Percentiles rank a stretch among this genome's conserved stretches.
Evolutionary conservation across 169 alveolate genomes (phyloP).

Genomic region (Plasmodium fragile): DNA sequence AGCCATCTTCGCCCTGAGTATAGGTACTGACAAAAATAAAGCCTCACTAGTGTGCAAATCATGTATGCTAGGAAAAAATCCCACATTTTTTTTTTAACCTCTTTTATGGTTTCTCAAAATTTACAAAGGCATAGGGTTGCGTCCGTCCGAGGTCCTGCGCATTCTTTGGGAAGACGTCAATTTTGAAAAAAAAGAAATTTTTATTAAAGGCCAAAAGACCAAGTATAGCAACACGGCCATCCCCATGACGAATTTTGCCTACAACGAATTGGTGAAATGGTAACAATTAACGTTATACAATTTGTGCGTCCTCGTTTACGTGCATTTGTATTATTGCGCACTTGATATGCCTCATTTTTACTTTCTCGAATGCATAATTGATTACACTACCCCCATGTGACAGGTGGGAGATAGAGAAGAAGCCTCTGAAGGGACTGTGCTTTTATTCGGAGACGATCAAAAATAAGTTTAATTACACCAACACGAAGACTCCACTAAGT

Average conservation of each 20-base stretch:
- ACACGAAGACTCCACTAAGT: slow-evolving; percentile 79
- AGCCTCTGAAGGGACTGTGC: slow-evolving; percentile 80
- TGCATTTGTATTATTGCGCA: neutral
- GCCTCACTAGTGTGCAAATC: neutral
- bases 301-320: neutral
- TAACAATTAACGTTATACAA: slow-evolving; percentile 2
- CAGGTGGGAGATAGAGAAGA: slow-evolving; percentile 83
- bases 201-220: slow-evolving; percentile 82
- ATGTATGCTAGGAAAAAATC: neutral
- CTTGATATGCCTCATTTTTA: neutral
- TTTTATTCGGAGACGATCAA: slow-evolving; percentile 78
- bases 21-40: slow-evolving; percentile 17
- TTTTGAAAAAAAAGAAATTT: slow-evolving; percentile 72
- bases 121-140: slow-evolving; percentile 80
- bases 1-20: slow-evolving; percentile 80
- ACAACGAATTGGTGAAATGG: slow-evolving; percentile 79
- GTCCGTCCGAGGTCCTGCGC: slow-evolving; percentile 82
- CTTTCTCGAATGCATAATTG: neutral
- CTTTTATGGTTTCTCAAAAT: neutral
- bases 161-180: slow-evolving; percentile 82
- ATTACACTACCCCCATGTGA: neutral
- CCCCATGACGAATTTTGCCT: slow-evolving; percentile 82
- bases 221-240: slow-evolving; percentile 78
- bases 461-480: slow-evolving; percentile 44
- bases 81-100: neutral